Evolutionary conservation across 306 rosid species (phyloP).

Genomic region (Cyclanthera cordifolia): DNA sequence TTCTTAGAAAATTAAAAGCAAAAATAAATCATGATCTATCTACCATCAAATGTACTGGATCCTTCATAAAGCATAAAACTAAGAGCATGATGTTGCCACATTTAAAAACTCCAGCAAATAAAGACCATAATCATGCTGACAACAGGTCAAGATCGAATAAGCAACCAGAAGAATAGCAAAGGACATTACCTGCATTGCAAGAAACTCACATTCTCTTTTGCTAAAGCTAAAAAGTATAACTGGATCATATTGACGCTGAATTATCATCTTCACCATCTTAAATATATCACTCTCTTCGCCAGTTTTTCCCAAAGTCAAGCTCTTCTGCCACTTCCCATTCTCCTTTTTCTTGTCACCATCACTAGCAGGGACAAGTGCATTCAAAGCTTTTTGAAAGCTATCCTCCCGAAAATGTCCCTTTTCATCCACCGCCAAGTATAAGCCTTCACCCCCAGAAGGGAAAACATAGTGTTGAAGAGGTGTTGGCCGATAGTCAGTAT

Average conservation of each 20-base stretch:
- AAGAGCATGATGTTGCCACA: neutral
- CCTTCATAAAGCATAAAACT: neutral
- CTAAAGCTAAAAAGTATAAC: constrained; percentile 93
- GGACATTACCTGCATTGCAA: constrained; percentile 86
- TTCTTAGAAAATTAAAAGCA: neutral
- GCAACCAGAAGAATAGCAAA: neutral
- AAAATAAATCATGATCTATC: neutral
- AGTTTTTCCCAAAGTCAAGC: constrained; percentile 41
- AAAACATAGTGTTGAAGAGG: constrained; percentile 94
- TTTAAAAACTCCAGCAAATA: neutral
- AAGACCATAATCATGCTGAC: neutral
- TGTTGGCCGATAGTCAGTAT: constrained; percentile 91
- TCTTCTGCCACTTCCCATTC: constrained; percentile 63
- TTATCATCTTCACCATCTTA: constrained; percentile 95
- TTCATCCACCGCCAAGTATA: constrained; percentile 81
- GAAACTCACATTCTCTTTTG: constrained; percentile 89
- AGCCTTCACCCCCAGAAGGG: constrained; percentile 77
- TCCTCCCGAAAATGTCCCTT: constrained; percentile 75
- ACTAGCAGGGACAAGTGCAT: constrained; percentile 51
- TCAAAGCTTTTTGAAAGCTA: constrained; percentile 72
- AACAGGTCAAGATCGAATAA: neutral
- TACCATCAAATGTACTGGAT: neutral
- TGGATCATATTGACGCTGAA: constrained; percentile 90
- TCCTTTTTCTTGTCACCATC: constrained; percentile 53
- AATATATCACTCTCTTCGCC: constrained; percentile 85